Conservation (phyloP, 768 basidiomycete species). For the Lentinula lateritia region DNA sequence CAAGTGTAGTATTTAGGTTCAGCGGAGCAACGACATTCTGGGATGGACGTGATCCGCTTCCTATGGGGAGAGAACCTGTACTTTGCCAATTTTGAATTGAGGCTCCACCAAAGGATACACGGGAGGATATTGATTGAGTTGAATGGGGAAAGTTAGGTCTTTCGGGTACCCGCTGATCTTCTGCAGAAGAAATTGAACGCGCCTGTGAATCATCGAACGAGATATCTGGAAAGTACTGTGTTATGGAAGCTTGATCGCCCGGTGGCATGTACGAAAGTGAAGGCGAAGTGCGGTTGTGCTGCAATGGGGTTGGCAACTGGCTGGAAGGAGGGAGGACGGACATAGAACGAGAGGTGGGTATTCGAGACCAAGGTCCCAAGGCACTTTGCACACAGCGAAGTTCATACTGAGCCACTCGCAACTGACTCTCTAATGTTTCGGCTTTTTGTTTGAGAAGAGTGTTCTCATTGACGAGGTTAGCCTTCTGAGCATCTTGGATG, state of each 20-base stretch:
- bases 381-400: conserved; percentile 48
- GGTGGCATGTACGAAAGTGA: background rate
- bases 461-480: conserved; percentile 58
- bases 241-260: conserved; percentile 11
- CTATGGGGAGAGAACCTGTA: conserved; percentile 6
- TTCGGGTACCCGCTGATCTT: background rate
- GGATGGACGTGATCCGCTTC: background rate
- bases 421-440: conserved; percentile 49
- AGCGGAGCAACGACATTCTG: conserved; percentile 48
- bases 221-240: conserved; percentile 15
- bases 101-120: background rate
- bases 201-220: background rate
- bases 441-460: conserved; percentile 52
- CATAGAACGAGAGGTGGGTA: conserved; percentile 9
- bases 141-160: background rate
- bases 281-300: conserved; percentile 18
- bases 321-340: conserved; percentile 15
- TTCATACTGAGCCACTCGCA: conserved; percentile 50
- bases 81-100: conserved; percentile 8
- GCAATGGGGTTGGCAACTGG: conserved; percentile 19
- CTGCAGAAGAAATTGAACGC: background rate
- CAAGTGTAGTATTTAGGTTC: conserved; percentile 55
- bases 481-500: conserved; percentile 31
- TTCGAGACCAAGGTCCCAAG: conserved; percentile 57
- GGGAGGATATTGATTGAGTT: background rate